Evolutionary conservation across 495 filamentous ascomycete genomes (phyloP).

Genomic region (Cercophora samala): DNA sequence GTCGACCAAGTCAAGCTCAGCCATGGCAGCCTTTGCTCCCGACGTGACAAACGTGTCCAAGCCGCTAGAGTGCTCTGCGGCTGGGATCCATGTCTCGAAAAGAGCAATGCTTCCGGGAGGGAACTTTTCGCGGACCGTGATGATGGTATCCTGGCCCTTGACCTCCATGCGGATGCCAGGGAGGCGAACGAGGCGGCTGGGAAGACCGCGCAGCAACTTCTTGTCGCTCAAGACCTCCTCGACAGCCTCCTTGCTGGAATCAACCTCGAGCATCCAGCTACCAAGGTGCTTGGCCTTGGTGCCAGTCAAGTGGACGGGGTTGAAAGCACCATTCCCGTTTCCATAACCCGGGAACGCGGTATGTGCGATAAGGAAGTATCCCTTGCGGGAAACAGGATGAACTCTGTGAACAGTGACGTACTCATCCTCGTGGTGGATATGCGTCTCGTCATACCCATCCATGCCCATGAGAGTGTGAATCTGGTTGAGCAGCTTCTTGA

Average conservation of each 20-base stretch:
- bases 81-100: constrained; percentile 92
- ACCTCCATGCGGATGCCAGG: constrained; percentile 66
- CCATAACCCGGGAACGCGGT: constrained; percentile 90
- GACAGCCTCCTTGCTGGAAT: constrained; percentile 62
- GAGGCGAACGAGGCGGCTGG: constrained; percentile 72
- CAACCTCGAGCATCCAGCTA: constrained; percentile 83
- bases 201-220: constrained; percentile 70
- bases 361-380: constrained; percentile 91
- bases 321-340: constrained; percentile 70
- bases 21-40: constrained; percentile 77
- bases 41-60: constrained; percentile 79
- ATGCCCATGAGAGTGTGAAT: constrained; percentile 92
- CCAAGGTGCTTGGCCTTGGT: constrained; percentile 75
- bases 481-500: constrained; percentile 87
- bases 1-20: constrained; percentile 67
- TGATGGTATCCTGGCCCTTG: constrained; percentile 65
- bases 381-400: constrained; percentile 83
- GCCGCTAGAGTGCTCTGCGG: constrained; percentile 71
- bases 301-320: constrained; percentile 70
- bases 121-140: constrained; percentile 76
- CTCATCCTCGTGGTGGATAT: constrained; percentile 92
- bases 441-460: constrained; percentile 90
- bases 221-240: constrained; percentile 63
- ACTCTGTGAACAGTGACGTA: constrained; percentile 96
- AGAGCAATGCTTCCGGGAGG: constrained; percentile 90